Conservation (phyloP, 75 land plant species). For the Larix kaempferi region DNA sequence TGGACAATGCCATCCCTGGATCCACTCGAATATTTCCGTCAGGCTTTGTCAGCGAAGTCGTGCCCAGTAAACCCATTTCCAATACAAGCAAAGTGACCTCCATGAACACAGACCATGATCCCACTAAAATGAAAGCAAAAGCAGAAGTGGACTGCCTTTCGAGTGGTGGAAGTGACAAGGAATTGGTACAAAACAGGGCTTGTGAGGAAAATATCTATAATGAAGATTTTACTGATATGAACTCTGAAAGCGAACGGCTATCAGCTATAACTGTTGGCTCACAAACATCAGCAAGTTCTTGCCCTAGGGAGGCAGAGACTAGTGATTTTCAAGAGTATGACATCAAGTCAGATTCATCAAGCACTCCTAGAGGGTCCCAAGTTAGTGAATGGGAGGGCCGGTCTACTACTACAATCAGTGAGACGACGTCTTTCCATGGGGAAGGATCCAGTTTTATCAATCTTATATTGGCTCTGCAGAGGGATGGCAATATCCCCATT, state of each 20-base stretch:
- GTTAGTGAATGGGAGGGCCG: neutral
- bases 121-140: neutral
- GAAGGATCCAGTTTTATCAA: neutral
- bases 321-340: neutral
- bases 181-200: neutral
- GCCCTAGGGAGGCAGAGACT: neutral
- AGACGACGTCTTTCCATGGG: too few relatives aligned
- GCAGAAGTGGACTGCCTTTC: neutral
- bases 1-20: neutral
- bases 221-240: neutral
- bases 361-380: neutral
- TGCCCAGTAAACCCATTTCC: neutral
- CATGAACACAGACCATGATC: neutral
- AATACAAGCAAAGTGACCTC: neutral
- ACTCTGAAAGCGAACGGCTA: neutral
- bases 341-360: neutral
- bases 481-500: neutral
- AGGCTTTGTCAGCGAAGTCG: neutral
- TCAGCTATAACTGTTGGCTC: neutral
- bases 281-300: neutral
- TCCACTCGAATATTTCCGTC: neutral
- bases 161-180: neutral
- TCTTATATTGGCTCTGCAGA: neutral
- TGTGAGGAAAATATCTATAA: neutral
- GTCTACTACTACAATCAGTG: neutral